phyloP scores from a whole-genome alignment of 179 eudicot genomes.

The Patellifolia procumbens region DNA sequence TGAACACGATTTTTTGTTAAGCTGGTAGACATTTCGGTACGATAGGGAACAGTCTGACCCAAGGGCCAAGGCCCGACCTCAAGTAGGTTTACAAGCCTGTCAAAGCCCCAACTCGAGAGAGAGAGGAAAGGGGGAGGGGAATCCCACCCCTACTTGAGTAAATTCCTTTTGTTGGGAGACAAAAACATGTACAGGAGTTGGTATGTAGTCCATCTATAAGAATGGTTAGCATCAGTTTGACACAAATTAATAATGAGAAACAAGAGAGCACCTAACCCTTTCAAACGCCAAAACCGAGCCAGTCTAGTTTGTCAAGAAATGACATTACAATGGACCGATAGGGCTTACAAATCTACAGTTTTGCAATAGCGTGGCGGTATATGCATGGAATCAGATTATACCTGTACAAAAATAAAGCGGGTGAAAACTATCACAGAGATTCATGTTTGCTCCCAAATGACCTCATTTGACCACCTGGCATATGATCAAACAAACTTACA shows the following conservation, averaged over 20 bases:
- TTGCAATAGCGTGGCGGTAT: neutral
- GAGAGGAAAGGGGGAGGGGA: no score
- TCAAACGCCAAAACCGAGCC: neutral
- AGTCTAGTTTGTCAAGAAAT: neutral
- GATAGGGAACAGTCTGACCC: no score
- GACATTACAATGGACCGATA: neutral
- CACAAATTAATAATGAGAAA: neutral
- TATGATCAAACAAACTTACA: constrained; percentile 4
- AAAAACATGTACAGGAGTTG: neutral
- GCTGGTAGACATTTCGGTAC: no score
- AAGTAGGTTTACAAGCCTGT: no score
- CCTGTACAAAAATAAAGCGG: constrained; percentile 20
- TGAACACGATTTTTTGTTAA: no score
- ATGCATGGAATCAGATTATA: neutral
- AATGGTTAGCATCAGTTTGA: neutral
- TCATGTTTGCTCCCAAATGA: neutral
- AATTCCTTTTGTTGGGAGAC: neutral
- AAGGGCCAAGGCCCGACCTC: no score
- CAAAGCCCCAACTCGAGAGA: no score
- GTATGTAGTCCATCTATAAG: neutral
- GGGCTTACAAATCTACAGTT: no score
- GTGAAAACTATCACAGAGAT: neutral
- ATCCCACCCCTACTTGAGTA: neutral
- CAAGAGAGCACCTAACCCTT: neutral
- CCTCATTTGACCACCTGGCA: neutral